Percentiles rank a stretch among this genome's conserved stretches.
These are phyloP conservation scores for Neophaeococcomyces aloes DNA, from an alignment of 2,329 filamentous ascomycete species.

Conservation along the genomic window DNA sequence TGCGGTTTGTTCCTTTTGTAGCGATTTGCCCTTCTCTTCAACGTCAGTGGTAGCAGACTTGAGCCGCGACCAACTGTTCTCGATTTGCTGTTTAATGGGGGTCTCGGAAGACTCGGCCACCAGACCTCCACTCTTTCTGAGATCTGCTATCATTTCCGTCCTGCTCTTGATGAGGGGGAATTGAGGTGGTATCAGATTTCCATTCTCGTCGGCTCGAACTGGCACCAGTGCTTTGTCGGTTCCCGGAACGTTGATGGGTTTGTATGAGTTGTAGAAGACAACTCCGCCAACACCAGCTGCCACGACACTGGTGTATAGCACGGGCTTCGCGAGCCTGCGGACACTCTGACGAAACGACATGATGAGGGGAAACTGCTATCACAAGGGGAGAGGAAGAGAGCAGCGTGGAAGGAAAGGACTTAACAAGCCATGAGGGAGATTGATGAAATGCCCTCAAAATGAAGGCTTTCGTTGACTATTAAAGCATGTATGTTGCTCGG, in stretches of 20 bases:
- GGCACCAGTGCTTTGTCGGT: constrained; percentile 52
- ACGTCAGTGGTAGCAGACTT: constrained; percentile 10
- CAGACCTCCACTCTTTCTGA: constrained; percentile 35
- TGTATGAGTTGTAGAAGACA: constrained; percentile 50
- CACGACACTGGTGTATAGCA: constrained; percentile 50
- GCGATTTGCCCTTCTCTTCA: constrained; percentile 13
- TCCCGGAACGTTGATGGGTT: constrained; percentile 54
- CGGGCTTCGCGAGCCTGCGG: constrained; percentile 44
- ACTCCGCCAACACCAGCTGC: constrained; percentile 43
- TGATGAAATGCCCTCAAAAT: no score
- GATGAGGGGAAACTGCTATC: not conserved
- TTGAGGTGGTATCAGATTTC: constrained; percentile 44
- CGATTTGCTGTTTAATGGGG: constrained; percentile 14
- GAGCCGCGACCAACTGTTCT: constrained; percentile 15
- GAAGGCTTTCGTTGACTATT: no score
- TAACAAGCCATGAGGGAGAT: no score
- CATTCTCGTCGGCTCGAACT: constrained; percentile 50
- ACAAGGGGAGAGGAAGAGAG: not conserved
- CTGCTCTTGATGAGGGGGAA: constrained; percentile 43
- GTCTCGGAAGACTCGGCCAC: constrained; percentile 14
- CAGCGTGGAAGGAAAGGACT: no score
- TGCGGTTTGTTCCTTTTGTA: constrained; percentile 23
- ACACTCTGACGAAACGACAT: constrained; percentile 6
- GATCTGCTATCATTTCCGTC: constrained; percentile 41
- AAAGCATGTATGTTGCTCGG: no score